These are phyloP conservation scores for Russula griseocarnosa DNA, from an alignment of 768 basidiomycete genomes.

Conservation along the genomic window DNA sequence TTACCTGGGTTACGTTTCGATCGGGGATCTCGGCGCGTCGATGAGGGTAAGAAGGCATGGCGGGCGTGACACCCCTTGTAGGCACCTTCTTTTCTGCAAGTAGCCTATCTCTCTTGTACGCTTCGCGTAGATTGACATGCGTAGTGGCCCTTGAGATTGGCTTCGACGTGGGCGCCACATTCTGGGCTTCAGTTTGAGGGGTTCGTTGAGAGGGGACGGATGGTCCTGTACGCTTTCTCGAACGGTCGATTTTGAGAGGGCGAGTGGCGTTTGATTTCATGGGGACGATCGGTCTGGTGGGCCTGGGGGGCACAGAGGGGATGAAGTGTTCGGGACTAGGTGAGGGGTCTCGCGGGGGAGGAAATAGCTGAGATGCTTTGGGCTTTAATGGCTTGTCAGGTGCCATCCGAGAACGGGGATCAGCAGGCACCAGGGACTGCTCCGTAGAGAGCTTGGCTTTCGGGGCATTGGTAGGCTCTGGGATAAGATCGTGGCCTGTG, in stretches of 20 bases:
- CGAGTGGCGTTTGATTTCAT: slow-evolving; percentile 9
- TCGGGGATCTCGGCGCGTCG: neutral
- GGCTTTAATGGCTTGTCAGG: no score
- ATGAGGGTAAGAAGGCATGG: neutral
- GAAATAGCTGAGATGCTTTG: neutral
- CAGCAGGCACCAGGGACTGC: neutral
- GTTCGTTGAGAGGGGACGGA: neutral
- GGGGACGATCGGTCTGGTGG: neutral
- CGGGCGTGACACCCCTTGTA: neutral
- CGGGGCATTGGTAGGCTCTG: neutral
- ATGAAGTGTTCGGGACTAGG: neutral
- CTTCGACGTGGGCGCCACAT: neutral
- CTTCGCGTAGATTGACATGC: slow-evolving; percentile 14
- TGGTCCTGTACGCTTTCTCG: neutral
- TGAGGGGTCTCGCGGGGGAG: neutral
- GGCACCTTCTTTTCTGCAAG: neutral
- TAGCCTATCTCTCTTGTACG: neutral
- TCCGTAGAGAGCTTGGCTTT: neutral
- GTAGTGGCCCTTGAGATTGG: slow-evolving; percentile 11
- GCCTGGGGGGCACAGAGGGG: neutral
- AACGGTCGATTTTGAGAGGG: slow-evolving; percentile 17
- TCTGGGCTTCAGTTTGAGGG: neutral
- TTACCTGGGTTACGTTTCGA: slow-evolving; percentile 11
- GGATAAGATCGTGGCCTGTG: neutral
- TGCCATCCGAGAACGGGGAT: neutral